These are phyloP conservation scores for Ceratobasidium sp. DNA, from an alignment of 1,284 basidiomycete species.

Conservation along the genomic window DNA sequence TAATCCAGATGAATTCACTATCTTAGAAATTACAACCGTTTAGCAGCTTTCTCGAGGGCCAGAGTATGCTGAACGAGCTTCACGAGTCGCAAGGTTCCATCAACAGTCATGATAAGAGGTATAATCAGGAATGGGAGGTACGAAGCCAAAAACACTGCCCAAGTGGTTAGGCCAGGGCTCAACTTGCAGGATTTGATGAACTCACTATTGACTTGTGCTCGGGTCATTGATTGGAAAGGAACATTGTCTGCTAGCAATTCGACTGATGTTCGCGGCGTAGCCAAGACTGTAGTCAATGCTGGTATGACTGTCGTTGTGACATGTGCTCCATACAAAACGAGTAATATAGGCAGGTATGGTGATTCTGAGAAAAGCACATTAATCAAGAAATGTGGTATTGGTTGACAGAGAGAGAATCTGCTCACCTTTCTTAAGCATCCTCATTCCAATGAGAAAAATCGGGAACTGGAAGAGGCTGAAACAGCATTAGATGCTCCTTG, in stretches of 20 bases:
- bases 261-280: constrained; percentile 11
- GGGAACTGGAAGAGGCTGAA: constrained; percentile 78
- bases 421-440: constrained; percentile 72
- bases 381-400: not conserved
- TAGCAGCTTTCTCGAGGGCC: constrained; percentile 18
- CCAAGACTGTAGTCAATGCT: constrained; percentile 30
- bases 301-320: constrained; percentile 33
- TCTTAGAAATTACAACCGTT: not conserved
- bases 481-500: not conserved
- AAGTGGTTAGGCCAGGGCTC: not conserved
- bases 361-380: not conserved
- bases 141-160: constrained; percentile 29
- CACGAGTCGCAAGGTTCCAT: constrained; percentile 20
- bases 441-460: constrained; percentile 73
- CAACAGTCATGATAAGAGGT: constrained; percentile 34
- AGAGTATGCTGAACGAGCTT: constrained; percentile 20
- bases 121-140: constrained; percentile 42
- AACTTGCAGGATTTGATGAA: not conserved
- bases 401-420: not conserved
- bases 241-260: not conserved
- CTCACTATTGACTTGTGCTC: constrained; percentile 26
- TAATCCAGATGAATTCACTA: not conserved
- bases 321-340: constrained; percentile 30
- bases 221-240: constrained; percentile 24
- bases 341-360: constrained; percentile 17